Evolutionary conservation across 768 basidiomycete species (phyloP), one percentile per base, ranked within the genome.

Genomic region (Cystofilobasidium bisporidii): DNA sequence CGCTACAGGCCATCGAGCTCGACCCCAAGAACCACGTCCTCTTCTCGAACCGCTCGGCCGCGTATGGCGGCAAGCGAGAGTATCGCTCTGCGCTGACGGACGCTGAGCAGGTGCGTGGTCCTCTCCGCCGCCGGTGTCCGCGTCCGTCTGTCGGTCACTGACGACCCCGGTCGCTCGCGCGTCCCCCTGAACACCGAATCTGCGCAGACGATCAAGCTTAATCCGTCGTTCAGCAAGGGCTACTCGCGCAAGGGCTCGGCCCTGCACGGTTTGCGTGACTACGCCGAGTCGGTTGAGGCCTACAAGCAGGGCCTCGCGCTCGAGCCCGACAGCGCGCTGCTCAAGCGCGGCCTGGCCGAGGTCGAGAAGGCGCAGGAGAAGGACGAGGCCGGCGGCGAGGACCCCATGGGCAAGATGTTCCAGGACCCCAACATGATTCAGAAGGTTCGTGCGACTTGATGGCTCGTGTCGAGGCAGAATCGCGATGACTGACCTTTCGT

Each of bases 181-280:
- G 43, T 26, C 56, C 14, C n/a, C 28, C 47, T 45, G 41, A 26
- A 32, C 47, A 17, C 50, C 40, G 30, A 64, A 65, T 53, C 64
- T 26, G 28, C 20, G 15, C 71, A 93, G 90, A 90, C 88, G 70
- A 82, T 93, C 74, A 82, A 83, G 73, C 80, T 87, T 67, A 89
- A 87, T 72, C 84, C 89, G 6, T 79, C 82, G 1, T 96, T 93
- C 88, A 80, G 86, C 32, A 97, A 97, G 76, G 91, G 92, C 9
- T 91, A 87, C 79, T 87, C 86, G 20, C 84, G 93, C 65, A 91
- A 91, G 75, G 93, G 93, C 56, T 92, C 93, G 59, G 93, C 93
- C 32, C 78, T 96, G 69, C 93, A 96, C 73, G 93, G 93, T 38
- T 81, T 84, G 41, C 81, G 82, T 67, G 80, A 82, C 75, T 94